phyloP scores from a whole-genome alignment of 2,329 filamentous ascomycete genomes.

The Meredithiella fracta region DNA sequence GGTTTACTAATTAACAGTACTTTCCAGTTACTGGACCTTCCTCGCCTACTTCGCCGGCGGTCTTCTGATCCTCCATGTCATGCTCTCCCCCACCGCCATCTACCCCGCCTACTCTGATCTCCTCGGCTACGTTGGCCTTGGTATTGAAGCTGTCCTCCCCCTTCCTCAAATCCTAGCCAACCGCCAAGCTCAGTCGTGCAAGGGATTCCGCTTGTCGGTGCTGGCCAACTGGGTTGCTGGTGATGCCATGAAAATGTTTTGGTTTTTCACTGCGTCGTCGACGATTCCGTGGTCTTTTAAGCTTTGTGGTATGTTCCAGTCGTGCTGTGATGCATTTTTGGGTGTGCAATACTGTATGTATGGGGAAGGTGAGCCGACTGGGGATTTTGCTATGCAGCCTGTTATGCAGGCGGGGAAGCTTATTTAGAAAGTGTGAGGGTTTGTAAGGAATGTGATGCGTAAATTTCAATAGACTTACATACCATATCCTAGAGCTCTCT shows the following conservation, averaged over 20 bases:
- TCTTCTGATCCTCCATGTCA: conserved; percentile 47
- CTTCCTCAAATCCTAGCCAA: conserved; percentile 66
- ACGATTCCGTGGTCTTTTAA: conserved; percentile 67
- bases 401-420: conserved; percentile 12
- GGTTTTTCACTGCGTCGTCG: conserved; percentile 58
- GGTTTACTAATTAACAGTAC: neutral
- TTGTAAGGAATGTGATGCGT: neutral
- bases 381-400: conserved; percentile 13
- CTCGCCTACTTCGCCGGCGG: conserved; percentile 48
- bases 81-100: conserved; percentile 42
- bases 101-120: conserved; percentile 49
- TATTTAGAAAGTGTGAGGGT: neutral
- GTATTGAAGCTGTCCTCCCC: conserved; percentile 66
- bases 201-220: conserved; percentile 61
- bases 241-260: conserved; percentile 76
- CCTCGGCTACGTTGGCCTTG: conserved; percentile 59
- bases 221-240: conserved; percentile 63
- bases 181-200: conserved; percentile 49
- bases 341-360: conserved; percentile 61
- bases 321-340: conserved; percentile 55
- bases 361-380: conserved; percentile 23
- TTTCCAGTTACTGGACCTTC: conserved; percentile 59
- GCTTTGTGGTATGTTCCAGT: conserved; percentile 67
- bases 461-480: neutral
- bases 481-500: neutral